Evolutionary conservation across 768 basidiomycete species (phyloP), one percentile per base, ranked within the genome.

Genomic region (Kwoniella newhampshirensis): DNA sequence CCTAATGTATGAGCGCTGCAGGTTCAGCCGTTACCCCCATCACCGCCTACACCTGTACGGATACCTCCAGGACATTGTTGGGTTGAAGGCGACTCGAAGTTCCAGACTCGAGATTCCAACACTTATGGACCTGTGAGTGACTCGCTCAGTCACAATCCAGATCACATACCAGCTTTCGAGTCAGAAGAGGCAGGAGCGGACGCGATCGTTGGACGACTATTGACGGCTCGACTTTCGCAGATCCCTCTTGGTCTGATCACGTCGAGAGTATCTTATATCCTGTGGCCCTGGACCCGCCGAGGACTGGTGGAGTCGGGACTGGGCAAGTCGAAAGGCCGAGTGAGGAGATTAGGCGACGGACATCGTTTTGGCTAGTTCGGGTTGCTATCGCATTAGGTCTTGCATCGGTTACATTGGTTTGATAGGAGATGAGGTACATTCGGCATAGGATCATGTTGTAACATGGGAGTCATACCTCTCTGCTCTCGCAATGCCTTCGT

Each of bases 61-160:
- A 71, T 78, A 50, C 77, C 77, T 6, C 67, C 67, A 8, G 76
- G 75, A 41, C 76, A 77, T 57, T 74, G 73, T 49, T 78, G 77
- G 77, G 77, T 78, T 9, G 77, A 78, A 62, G 77, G 77, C 1
- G 77, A 78, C 57, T 75, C 74, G 36, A 64, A 64, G 26, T 73
- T 67, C 49, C 69, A 71, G 23, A 72, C 75, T 0, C 47, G 64
- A 11, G 77, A 78, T 56, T 73, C 70, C 18, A 78, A 78, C 50
- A 72, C 71, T 2, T 78, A 77, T 46, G 77, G 77, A 4, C 75
- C 77, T 15, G 75, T 76, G 48, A 47, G 73, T 71, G 15, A 18
- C 25, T 9, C 4, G 41, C 35, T 20, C 44, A 26, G 17, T 46
- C 11, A 46, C 23, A 37, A 21, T 37, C 21, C 36, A n/a, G 35